Conservation (phyloP, 306 rosid species). For the Pterocarpus santalinus region DNA sequence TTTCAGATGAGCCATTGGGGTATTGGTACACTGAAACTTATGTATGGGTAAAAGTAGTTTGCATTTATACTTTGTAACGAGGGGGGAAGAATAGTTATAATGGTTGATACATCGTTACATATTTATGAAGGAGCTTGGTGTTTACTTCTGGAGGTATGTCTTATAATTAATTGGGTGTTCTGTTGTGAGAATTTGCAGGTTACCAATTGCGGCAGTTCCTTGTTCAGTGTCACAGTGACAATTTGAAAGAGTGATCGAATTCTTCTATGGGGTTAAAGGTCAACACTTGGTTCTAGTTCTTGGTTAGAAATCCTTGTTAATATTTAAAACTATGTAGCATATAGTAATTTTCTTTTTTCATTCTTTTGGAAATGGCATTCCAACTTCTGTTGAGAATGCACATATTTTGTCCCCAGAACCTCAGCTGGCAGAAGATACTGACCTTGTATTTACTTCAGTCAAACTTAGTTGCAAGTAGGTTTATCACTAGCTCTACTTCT, state of each 20-base stretch:
- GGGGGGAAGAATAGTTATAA: background rate
- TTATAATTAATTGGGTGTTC: background rate
- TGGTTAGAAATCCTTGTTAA: background rate
- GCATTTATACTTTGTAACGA: background rate
- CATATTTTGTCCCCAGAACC: background rate
- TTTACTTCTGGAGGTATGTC: background rate
- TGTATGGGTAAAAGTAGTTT: background rate
- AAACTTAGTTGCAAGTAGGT: background rate
- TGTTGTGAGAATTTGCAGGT: constrained; percentile 42
- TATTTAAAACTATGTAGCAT: background rate
- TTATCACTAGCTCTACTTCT: background rate
- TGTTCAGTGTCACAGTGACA: constrained; percentile 47
- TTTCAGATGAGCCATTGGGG: background rate
- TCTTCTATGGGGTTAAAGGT: background rate
- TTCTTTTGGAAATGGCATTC: background rate
- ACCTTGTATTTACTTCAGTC: background rate
- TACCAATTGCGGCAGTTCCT: constrained; percentile 7
- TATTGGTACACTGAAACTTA: background rate
- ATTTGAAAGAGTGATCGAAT: background rate
- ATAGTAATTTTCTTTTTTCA: background rate
- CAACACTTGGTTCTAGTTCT: background rate
- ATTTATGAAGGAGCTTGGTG: background rate
- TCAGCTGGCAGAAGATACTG: background rate
- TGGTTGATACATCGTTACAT: background rate
- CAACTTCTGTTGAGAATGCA: background rate